phyloP scores from a whole-genome alignment of 768 basidiomycete species.

The Mycena sanguinolenta region DNA sequence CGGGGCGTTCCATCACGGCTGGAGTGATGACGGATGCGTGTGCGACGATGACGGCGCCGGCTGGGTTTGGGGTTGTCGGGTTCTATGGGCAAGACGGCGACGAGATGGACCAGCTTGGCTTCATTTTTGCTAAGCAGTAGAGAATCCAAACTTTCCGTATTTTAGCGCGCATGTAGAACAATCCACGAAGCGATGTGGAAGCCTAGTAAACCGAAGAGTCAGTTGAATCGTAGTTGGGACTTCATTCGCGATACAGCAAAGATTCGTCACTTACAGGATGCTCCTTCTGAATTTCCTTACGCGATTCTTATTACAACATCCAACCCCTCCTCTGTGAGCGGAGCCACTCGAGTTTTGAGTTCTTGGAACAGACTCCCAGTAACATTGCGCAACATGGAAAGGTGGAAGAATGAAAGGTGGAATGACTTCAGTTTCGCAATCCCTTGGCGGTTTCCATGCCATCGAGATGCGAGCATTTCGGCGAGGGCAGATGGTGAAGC shows the following conservation, averaged over 20 bases:
- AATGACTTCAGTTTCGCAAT: background rate
- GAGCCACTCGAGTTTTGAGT: background rate
- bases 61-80: constrained; percentile 49
- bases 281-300: background rate
- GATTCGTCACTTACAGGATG: background rate
- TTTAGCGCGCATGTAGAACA: background rate
- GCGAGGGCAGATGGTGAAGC: background rate
- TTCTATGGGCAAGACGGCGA: constrained; percentile 50
- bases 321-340: background rate
- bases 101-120: constrained; percentile 43
- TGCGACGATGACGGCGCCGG: constrained; percentile 42
- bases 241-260: background rate
- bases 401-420: background rate
- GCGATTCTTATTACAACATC: background rate
- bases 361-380: background rate
- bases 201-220: constrained; percentile 21
- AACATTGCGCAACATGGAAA: background rate
- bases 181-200: too few species aligned
- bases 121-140: constrained; percentile 26
- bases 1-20: constrained; percentile 43
- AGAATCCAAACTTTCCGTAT: background rate
- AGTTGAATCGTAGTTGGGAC: constrained; percentile 31
- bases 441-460: background rate
- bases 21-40: constrained; percentile 48
- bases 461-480: background rate